Evolutionary conservation across 805 yeast genomes (phyloP), one percentile per base, ranked within the genome.

Genomic region (Blastobotrys attinorum): DNA sequence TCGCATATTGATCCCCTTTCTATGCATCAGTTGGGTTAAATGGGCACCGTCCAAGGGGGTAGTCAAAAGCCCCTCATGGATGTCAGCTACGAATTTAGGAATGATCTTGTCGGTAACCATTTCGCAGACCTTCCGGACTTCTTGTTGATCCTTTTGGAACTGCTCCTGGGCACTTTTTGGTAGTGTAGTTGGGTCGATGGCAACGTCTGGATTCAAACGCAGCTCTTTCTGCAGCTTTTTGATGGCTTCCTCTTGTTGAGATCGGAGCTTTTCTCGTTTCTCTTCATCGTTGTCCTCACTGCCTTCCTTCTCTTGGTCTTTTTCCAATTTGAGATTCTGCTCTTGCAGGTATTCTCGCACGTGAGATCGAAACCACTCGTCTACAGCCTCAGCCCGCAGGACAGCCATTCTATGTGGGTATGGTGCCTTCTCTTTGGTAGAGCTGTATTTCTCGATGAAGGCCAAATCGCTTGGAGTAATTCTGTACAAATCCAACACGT

Each of bases 21-120:
- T 75, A 63, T 92, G 98, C 64, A 90, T 63, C 42, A 72, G 60
- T 34, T 71, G 67, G 16, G 84, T 66, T 54, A 92, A 73, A 56
- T 88, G 92, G 3, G 64, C 58, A 51, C 97, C 96, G 59, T 88
- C 95, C 45, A 83, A 68, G 36, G 97, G 96, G 31, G 80, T 75
- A 40, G 72, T 65, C 7, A 62, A 50, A 17, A 67, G 63, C 33
- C 76, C 75, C 6, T 68, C 65, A 15, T 72, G 66, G 22, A 84
- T 61, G 20, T 77, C 83, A 11, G 61, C 61, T 52, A 87, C 65
- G 48, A 79, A 77, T 43, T 71, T 76, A 4, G 85, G 83, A 42
- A 88, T 70, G 51, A 88, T 71, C 17, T 67, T 65, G 17, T 69
- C 68, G 43, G 70, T 64, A 42, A 90, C 72, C 55, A 76, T 83